Conservation (phyloP, 306 rosid genomes). For the Dalbergia oliveri region DNA sequence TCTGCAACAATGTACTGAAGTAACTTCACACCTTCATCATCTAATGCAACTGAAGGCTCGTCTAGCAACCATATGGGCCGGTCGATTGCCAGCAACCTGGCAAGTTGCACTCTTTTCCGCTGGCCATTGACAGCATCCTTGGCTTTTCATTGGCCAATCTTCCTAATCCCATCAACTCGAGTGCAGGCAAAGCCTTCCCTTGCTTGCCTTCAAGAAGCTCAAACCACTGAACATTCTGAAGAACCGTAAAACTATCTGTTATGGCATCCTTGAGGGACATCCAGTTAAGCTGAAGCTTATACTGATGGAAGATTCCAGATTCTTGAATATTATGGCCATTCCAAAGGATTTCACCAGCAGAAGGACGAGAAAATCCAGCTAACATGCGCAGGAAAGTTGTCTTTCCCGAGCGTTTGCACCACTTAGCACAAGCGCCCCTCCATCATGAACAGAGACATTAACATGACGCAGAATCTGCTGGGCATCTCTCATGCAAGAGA, state of each 20-base stretch:
- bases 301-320: conserved; percentile 83
- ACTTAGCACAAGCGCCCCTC: conserved; percentile 79
- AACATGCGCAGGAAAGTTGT: conserved; percentile 85
- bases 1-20: conserved; percentile 79
- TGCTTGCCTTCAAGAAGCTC: conserved; percentile 83
- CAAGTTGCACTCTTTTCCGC: conserved; percentile 85
- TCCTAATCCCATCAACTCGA: conserved; percentile 90
- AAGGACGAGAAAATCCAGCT: conserved; percentile 89
- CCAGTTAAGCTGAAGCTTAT: conserved; percentile 93
- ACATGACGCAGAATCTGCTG: conserved; percentile 83
- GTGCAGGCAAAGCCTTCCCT: conserved; percentile 76
- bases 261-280: conserved; percentile 83
- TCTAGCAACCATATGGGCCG: conserved; percentile 94
- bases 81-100: conserved; percentile 84
- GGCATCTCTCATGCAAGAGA: conserved; percentile 93
- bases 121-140: conserved; percentile 85
- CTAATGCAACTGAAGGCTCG: conserved; percentile 94
- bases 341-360: conserved; percentile 90
- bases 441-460: conserved; percentile 77
- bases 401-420: conserved; percentile 92
- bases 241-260: conserved; percentile 60
- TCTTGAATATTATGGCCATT: conserved; percentile 80
- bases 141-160: conserved; percentile 80
- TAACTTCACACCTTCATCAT: conserved; percentile 82
- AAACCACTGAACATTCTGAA: conserved; percentile 78